Evolutionary conservation across 371 early-diverging fungal species (phyloP).

Genomic region (Mortierella sp.): DNA sequence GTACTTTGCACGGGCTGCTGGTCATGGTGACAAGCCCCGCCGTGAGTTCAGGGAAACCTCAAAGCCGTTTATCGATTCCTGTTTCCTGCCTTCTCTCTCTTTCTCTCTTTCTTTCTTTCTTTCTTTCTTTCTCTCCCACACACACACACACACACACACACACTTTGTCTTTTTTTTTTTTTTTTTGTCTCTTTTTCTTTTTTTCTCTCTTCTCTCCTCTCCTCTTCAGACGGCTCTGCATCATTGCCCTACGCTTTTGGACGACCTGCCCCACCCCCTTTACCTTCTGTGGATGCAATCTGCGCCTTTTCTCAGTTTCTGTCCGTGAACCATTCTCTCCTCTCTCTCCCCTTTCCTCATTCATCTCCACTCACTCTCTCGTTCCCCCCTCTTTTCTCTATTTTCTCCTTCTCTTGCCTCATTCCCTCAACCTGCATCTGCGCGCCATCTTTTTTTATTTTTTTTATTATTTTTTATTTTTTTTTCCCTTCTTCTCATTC

Average conservation of each 20-base stretch:
- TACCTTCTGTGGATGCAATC: neutral
- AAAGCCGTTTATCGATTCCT: neutral
- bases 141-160: no score
- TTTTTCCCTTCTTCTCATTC: conserved; percentile 1
- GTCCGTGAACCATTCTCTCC: conserved; percentile 19
- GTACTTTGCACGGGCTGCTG: neutral
- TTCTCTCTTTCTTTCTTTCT: conserved; percentile 1
- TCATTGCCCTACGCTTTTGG: neutral
- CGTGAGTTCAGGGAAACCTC: neutral
- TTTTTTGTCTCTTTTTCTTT: no score
- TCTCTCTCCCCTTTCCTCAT: neutral
- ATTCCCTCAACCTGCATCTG: neutral
- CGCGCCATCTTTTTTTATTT: no score
- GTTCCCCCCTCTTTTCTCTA: conserved; percentile 4
- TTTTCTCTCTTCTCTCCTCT: neutral
- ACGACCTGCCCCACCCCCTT: no score
- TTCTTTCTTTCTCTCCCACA: neutral
- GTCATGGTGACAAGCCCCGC: no score
- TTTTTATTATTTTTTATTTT: neutral
- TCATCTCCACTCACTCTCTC: neutral
- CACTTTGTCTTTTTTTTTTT: no score
- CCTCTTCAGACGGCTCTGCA: conserved; percentile 1
- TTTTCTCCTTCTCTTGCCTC: neutral
- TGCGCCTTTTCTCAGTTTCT: neutral
- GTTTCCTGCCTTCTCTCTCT: neutral